Conservation (phyloP, 495 filamentous ascomycete species). For the Penicillium pulvis region DNA sequence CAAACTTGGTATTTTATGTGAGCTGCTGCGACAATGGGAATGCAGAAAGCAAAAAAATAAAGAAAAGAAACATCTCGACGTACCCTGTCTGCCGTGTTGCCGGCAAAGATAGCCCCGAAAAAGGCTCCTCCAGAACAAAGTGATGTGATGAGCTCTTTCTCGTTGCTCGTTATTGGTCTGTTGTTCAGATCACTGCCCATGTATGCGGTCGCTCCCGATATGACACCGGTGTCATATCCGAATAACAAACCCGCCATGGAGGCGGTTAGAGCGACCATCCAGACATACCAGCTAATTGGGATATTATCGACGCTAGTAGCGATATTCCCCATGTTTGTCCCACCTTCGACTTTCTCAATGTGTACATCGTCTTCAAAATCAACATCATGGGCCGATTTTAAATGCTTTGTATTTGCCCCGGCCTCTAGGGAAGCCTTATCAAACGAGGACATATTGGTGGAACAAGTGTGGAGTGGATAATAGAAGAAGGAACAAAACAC, state of each 20-base stretch:
- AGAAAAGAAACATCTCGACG: neutral
- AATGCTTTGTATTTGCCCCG: neutral
- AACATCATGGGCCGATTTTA: neutral
- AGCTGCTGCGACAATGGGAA: neutral
- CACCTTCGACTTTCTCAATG: conserved; percentile 5
- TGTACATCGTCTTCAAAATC: conserved; percentile 1
- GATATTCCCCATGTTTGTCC: conserved; percentile 6
- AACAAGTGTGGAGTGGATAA: neutral
- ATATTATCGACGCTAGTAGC: conserved; percentile 14
- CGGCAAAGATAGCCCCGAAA: conserved; percentile 54
- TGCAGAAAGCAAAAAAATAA: neutral
- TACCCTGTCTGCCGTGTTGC: conserved; percentile 48
- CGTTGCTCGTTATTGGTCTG: conserved; percentile 28
- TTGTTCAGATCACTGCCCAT: conserved; percentile 36
- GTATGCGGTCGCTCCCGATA: conserved; percentile 49
- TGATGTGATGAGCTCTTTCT: conserved; percentile 52
- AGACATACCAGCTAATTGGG: conserved; percentile 29
- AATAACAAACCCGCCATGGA: conserved; percentile 43
- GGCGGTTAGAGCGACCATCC: conserved; percentile 42
- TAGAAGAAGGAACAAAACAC: neutral
- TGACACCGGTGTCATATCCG: conserved; percentile 53
- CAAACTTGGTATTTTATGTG: conserved; percentile 26
- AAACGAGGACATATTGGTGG: neutral
- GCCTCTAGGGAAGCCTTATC: neutral
- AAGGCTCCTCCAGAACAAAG: conserved; percentile 52